A percentile compares a stretch with the other conserved stretches of the same genome.
Conservation (phyloP, 768 basidiomycete genomes). For the Dacryopinax spathularia region DNA sequence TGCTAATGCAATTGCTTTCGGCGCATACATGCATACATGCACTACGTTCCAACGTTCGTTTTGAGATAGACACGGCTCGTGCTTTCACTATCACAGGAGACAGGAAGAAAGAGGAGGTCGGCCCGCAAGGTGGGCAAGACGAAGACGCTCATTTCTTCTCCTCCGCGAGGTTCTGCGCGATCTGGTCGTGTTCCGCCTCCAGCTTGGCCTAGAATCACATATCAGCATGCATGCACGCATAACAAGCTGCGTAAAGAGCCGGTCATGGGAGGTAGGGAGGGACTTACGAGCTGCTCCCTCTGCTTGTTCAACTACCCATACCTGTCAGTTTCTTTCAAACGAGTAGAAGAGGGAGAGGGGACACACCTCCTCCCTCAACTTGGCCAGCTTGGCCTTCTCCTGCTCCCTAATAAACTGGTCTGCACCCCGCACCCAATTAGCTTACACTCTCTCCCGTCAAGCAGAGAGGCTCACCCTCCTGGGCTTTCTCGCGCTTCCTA, state of each 20-base stretch:
- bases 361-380: not conserved
- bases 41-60: too few relatives aligned
- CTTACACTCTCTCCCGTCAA: not conserved
- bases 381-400: not conserved
- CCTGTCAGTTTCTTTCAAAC: not conserved
- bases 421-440: not conserved
- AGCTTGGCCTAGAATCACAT: not conserved
- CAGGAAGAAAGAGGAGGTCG: too few relatives aligned
- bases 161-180: not conserved
- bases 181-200: not conserved
- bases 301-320: not conserved
- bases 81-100: too few relatives aligned
- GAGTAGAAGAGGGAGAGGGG: not conserved
- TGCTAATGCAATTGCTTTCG: not conserved
- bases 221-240: not conserved
- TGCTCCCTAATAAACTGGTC: not conserved
- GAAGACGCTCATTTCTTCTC: not conserved
- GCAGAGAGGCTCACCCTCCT: not conserved
- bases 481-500: conserved; percentile 1
- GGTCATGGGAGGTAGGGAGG: too few relatives aligned
- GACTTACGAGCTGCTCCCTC: not conserved
- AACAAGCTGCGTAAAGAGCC: too few relatives aligned
- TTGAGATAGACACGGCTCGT: too few relatives aligned
- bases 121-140: not conserved
- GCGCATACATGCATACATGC: not conserved